Evolutionary conservation across 352 stramenopile species (phyloP).

Genomic region (Pythium scleroteichum): DNA sequence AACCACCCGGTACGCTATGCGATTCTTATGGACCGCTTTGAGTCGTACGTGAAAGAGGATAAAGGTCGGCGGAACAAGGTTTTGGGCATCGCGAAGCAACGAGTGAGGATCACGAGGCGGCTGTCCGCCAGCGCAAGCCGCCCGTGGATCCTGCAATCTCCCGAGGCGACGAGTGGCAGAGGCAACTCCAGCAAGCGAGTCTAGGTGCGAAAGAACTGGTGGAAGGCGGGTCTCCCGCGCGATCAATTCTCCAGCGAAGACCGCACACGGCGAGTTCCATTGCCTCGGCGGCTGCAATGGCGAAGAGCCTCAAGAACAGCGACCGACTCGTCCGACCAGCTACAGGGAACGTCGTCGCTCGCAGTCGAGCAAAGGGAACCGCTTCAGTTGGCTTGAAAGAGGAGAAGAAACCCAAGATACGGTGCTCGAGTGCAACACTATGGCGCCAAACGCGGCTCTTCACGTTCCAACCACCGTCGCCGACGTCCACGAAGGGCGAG

Average conservation of each 20-base stretch:
- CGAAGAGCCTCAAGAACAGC: not conserved
- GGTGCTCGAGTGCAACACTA: constrained; percentile 48
- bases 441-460: constrained; percentile 48
- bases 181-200: constrained; percentile 7
- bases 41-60: constrained; percentile 45
- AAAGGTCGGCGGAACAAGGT: constrained; percentile 32
- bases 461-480: constrained; percentile 32
- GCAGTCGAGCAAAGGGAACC: not conserved
- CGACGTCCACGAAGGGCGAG: not conserved
- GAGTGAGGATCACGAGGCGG: constrained; percentile 30
- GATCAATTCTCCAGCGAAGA: not conserved
- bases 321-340: constrained; percentile 2
- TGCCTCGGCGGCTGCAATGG: not conserved
- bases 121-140: constrained; percentile 40
- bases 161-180: constrained; percentile 31
- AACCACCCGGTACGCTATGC: constrained; percentile 50
- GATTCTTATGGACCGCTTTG: constrained; percentile 41
- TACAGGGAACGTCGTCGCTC: not conserved
- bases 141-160: constrained; percentile 32
- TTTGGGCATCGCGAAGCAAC: constrained; percentile 31
- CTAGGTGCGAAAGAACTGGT: not conserved
- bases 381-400: not conserved
- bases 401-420: constrained; percentile 20
- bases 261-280: constrained; percentile 13
- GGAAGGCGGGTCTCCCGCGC: not conserved